phyloP scores from a whole-genome alignment of 768 basidiomycete species.

The Ramaria sp. region DNA sequence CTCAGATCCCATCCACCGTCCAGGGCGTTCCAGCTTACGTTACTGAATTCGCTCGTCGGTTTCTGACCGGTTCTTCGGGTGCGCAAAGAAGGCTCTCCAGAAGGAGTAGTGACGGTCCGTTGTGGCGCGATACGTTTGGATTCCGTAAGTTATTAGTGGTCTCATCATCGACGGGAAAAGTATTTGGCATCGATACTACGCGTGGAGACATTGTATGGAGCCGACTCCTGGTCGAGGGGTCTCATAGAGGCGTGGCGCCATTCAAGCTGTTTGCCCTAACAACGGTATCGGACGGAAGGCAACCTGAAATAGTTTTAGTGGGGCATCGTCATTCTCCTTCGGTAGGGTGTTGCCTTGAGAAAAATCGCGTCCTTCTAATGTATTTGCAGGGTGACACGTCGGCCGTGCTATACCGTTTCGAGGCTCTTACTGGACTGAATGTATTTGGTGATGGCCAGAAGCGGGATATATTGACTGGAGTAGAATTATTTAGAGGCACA shows the following conservation, averaged over 20 bases:
- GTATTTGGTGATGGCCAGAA: slow-evolving; percentile 22
- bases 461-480: slow-evolving; percentile 40
- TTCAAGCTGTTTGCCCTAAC: slow-evolving; percentile 49
- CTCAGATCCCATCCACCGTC: neutral
- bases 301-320: slow-evolving; percentile 52
- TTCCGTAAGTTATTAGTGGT: slow-evolving; percentile 76
- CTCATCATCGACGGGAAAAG: slow-evolving; percentile 60
- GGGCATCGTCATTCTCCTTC: slow-evolving; percentile 52
- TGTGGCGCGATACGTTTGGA: slow-evolving; percentile 71
- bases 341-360: slow-evolving; percentile 28
- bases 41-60: slow-evolving; percentile 55
- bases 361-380: neutral
- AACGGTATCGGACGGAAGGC: slow-evolving; percentile 32
- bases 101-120: slow-evolving; percentile 24
- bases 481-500: slow-evolving; percentile 50
- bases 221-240: slow-evolving; percentile 39
- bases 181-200: slow-evolving; percentile 75
- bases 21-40: slow-evolving; percentile 67
- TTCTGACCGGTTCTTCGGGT: slow-evolving; percentile 55
- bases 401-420: slow-evolving; percentile 70
- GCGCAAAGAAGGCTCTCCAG: slow-evolving; percentile 18
- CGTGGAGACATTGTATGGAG: slow-evolving; percentile 76
- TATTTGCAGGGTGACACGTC: slow-evolving; percentile 35
- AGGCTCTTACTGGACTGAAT: slow-evolving; percentile 73
- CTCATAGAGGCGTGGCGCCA: slow-evolving; percentile 44